Conservation (phyloP, 768 basidiomycete species). For the Mycena leptocephala region DNA sequence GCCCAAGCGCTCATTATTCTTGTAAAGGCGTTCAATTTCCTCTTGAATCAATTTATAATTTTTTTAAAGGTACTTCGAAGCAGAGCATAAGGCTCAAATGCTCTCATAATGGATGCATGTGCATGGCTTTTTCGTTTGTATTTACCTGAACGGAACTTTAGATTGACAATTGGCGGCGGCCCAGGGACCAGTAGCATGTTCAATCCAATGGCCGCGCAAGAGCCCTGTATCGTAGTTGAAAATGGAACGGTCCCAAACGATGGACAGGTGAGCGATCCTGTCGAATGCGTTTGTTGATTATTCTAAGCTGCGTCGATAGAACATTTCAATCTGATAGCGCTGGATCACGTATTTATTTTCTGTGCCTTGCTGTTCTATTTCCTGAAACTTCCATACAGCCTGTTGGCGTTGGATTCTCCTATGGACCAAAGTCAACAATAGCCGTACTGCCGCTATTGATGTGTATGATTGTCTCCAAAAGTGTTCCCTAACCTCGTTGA, state of each 20-base stretch:
- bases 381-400: not conserved
- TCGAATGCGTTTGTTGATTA: not conserved
- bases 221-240: constrained; percentile 40
- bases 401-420: not conserved
- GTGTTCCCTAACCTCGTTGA: not conserved
- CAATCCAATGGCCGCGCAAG: constrained; percentile 46
- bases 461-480: constrained; percentile 55
- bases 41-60: too few species aligned
- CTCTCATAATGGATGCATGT: constrained; percentile 47
- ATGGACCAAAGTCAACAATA: constrained; percentile 49
- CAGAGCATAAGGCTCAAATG: constrained; percentile 39
- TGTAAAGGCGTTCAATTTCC: constrained; percentile 5
- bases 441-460: constrained; percentile 46
- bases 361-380: not conserved
- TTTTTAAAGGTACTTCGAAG: not conserved
- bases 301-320: not conserved
- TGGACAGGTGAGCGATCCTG: constrained; percentile 35
- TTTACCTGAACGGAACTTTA: constrained; percentile 11
- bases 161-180: constrained; percentile 52
- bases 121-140: not conserved
- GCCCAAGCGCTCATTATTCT: constrained; percentile 44
- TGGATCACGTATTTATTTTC: not conserved
- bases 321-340: constrained; percentile 9
- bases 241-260: constrained; percentile 42
- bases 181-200: constrained; percentile 50